These are phyloP conservation scores for Starmerella vitae DNA, from an alignment of 805 yeast species.

Conservation along the genomic window DNA sequence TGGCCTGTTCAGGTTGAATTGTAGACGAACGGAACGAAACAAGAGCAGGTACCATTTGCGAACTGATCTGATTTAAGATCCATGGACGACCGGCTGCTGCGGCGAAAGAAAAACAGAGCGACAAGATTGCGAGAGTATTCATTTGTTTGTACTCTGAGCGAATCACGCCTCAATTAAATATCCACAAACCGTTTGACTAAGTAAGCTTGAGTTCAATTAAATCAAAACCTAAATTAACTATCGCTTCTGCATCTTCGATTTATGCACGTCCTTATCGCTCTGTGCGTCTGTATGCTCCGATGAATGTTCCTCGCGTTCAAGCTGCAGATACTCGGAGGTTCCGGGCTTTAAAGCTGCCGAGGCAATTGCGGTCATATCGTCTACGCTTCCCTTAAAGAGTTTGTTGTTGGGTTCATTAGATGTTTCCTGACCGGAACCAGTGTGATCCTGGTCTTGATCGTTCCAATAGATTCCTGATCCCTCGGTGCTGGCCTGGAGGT, in stretches of 20 bases:
- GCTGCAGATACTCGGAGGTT: constrained; percentile 1
- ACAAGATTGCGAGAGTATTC: neutral
- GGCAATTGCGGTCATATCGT: constrained; percentile 3
- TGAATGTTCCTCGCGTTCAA: neutral
- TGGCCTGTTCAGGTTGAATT: constrained; percentile 12
- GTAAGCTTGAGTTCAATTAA: too few relatives aligned
- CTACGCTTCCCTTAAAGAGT: neutral
- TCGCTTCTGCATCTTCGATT: neutral
- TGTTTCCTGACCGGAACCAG: constrained; percentile 1
- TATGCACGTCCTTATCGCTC: neutral
- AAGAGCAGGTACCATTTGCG: constrained; percentile 3
- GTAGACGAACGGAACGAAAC: constrained; percentile 3
- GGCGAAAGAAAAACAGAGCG: neutral
- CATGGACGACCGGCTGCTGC: constrained; percentile 10
- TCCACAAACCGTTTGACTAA: too few relatives aligned
- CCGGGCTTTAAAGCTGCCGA: constrained; percentile 4
- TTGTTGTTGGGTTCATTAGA: neutral
- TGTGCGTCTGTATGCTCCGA: neutral
- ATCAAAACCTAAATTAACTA: too few relatives aligned
- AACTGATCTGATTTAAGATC: constrained; percentile 11
- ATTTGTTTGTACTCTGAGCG: too few relatives aligned
- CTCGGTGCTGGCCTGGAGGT: neutral
- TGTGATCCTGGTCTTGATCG: neutral
- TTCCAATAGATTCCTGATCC: neutral
- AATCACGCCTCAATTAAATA: too few relatives aligned